These are phyloP conservation scores for Quercus lobata DNA, from an alignment of 331 rosid species.

Conservation along the genomic window DNA sequence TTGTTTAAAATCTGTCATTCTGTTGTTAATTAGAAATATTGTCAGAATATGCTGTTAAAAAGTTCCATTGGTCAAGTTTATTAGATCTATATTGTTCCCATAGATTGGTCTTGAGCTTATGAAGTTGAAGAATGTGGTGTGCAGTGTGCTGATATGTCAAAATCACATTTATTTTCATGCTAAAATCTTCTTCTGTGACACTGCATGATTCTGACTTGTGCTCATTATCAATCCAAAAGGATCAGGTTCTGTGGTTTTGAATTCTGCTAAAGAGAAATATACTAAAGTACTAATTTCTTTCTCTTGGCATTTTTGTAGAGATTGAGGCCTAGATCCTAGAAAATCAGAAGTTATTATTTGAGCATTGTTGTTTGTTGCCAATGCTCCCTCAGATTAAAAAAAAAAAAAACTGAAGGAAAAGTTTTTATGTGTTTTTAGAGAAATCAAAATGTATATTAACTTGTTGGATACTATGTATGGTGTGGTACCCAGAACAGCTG, in stretches of 20 bases:
- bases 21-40: neutral
- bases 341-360: neutral
- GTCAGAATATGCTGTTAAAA: neutral
- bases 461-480: neutral
- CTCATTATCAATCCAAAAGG: neutral
- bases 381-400: neutral
- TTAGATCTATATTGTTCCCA: neutral
- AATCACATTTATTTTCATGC: neutral
- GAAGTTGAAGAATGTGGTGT: neutral
- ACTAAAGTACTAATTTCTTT: neutral
- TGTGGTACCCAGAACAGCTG: neutral
- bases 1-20: neutral
- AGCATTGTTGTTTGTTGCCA: neutral
- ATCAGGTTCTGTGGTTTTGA: neutral
- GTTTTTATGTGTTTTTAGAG: neutral
- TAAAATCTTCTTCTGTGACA: neutral
- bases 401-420: neutral
- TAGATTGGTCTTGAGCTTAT: neutral
- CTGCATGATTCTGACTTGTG: neutral
- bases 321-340: neutral
- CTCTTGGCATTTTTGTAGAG: neutral
- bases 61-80: neutral
- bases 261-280: neutral
- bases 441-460: neutral
- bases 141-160: neutral